Evolutionary conservation across 2,329 filamentous ascomycete species (phyloP).

Genomic region (Myotisia sp.): DNA sequence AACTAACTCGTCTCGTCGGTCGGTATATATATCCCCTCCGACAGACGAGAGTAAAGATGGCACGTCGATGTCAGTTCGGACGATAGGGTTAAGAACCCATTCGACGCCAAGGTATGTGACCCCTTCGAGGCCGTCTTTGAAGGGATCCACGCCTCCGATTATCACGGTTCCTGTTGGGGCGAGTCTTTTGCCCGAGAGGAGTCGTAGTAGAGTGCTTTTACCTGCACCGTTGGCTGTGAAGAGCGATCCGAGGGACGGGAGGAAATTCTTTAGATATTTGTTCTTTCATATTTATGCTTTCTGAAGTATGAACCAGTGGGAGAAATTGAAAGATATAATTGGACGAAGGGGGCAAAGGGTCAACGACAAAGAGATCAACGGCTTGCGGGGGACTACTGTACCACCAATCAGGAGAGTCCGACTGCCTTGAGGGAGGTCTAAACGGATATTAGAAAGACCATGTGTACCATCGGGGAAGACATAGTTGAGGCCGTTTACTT

Average conservation of each 20-base stretch:
- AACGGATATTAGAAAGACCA: conserved; percentile 59
- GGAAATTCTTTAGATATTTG: conserved; percentile 2
- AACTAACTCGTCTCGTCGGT: conserved; percentile 73
- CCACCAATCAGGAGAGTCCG: conserved; percentile 84
- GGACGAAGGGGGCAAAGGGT: not conserved
- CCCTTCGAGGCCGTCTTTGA: conserved; percentile 76
- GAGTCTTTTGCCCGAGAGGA: conserved; percentile 88
- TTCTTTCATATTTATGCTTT: conserved; percentile 1
- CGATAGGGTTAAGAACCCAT: conserved; percentile 95
- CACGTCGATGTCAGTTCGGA: conserved; percentile 88
- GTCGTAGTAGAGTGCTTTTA: conserved; percentile 89
- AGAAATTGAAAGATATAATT: not conserved
- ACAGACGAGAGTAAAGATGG: conserved; percentile 70
- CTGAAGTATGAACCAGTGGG: conserved; percentile 1
- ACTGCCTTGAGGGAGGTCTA: conserved; percentile 66
- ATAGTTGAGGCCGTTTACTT: conserved; percentile 67
- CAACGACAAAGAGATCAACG: no score
- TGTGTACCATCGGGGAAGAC: conserved; percentile 70
- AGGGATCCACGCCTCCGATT: conserved; percentile 77
- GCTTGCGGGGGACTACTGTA: conserved; percentile 23
- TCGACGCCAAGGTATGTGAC: conserved; percentile 95
- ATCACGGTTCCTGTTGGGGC: conserved; percentile 60
- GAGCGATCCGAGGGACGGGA: not conserved
- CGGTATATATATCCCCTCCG: conserved; percentile 70
- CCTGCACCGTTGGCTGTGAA: conserved; percentile 72